Conservation (phyloP, 345 rosid genomes). For the Euphorbia pulcherrima region DNA sequence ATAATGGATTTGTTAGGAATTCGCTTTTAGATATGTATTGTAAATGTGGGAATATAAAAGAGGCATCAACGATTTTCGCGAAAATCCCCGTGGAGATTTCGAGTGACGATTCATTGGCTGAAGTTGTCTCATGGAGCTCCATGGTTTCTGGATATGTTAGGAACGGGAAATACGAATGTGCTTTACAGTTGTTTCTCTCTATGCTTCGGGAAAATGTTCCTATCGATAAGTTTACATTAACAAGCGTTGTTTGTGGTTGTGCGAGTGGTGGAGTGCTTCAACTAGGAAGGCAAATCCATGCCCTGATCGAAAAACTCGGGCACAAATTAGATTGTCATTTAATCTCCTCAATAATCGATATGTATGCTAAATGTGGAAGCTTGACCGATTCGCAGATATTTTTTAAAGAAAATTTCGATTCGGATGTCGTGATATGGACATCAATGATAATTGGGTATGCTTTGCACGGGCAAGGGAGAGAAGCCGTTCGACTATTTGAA, state of each 20-base stretch:
- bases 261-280: constrained; percentile 33
- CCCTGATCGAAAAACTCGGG: constrained; percentile 42
- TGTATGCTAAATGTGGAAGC: constrained; percentile 53
- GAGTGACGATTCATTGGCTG: constrained; percentile 20
- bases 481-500: constrained; percentile 36
- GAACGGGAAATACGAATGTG: constrained; percentile 33
- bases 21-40: constrained; percentile 50
- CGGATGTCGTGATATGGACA: constrained; percentile 42
- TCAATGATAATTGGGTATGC: constrained; percentile 49
- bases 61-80: constrained; percentile 27
- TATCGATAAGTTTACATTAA: constrained; percentile 40
- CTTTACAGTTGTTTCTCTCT: constrained; percentile 34
- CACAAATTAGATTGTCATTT: constrained; percentile 40
- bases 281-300: constrained; percentile 46
- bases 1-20: constrained; percentile 36
- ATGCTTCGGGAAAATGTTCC: constrained; percentile 30
- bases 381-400: constrained; percentile 36
- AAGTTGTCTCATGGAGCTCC: constrained; percentile 38
- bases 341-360: constrained; percentile 44
- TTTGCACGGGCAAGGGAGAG: constrained; percentile 42
- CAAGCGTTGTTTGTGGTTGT: constrained; percentile 50
- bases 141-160: constrained; percentile 52
- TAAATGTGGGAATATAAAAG: constrained; percentile 41
- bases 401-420: constrained; percentile 28
- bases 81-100: constrained; percentile 12